Evolutionary conservation across 176 grass and related monocot species (phyloP).

Genomic region (Melocanna baccifera): DNA sequence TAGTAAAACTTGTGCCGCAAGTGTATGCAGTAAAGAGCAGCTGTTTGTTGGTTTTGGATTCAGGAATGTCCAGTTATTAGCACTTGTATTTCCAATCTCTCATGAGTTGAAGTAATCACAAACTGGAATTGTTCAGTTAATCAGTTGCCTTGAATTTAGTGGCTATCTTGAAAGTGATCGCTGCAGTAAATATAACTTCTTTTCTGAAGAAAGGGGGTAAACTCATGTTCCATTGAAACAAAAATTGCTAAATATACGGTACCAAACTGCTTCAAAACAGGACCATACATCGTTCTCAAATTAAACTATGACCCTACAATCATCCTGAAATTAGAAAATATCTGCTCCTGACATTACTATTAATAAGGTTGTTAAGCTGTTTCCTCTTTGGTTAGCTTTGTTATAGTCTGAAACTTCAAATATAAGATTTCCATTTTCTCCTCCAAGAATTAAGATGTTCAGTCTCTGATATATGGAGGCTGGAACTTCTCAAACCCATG

Average conservation of each 20-base stretch:
- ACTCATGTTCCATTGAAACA: background rate
- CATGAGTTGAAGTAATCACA: background rate
- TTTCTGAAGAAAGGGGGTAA: background rate
- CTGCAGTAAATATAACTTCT: background rate
- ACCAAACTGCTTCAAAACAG: background rate
- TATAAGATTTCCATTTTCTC: background rate
- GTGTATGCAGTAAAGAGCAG: background rate
- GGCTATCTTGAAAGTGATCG: background rate
- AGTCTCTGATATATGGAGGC: background rate
- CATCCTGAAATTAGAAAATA: background rate
- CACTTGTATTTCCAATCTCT: background rate
- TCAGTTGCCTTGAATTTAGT: background rate
- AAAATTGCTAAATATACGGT: background rate
- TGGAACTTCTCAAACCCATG: background rate
- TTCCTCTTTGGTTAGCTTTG: background rate
- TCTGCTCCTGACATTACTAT: background rate
- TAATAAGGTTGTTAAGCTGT: background rate
- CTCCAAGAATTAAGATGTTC: background rate
- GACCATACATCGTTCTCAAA: background rate
- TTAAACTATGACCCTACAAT: background rate
- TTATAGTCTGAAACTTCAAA: background rate
- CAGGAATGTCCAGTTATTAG: background rate
- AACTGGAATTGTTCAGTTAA: background rate
- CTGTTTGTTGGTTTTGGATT: background rate
- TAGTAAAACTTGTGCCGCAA: background rate